phyloP scores from a whole-genome alignment of 164 flowering plant genomes.

The Sedum album region DNA sequence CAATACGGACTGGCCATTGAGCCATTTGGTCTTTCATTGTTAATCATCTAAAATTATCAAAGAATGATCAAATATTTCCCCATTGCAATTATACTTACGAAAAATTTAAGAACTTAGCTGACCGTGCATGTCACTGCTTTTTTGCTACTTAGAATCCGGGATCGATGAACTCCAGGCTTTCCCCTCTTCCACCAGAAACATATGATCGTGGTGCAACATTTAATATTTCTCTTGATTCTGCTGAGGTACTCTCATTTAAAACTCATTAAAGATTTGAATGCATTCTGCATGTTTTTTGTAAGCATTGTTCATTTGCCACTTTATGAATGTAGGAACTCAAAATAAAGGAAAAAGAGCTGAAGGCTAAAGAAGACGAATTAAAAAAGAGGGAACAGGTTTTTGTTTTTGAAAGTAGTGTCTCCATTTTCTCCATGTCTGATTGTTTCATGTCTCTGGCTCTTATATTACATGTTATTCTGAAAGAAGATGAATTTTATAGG shows the following conservation, averaged over 20 bases:
- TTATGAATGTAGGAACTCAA: conserved; percentile 31
- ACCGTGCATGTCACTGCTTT: background rate
- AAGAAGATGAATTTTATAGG: background rate
- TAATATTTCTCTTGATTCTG: conserved; percentile 33
- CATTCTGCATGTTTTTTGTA: background rate
- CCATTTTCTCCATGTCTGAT: background rate
- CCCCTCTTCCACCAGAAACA: background rate
- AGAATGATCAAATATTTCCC: background rate
- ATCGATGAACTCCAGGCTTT: conserved; percentile 4
- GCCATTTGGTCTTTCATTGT: background rate
- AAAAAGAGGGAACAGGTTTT: conserved; percentile 55
- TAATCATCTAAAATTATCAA: background rate
- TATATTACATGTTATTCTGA: background rate
- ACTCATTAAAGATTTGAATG: background rate
- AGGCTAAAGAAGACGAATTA: conserved; percentile 58
- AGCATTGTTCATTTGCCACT: background rate
- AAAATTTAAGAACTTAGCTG: background rate
- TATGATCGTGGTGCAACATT: background rate
- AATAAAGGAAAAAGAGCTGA: conserved; percentile 49
- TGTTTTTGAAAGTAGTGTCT: conserved; percentile 9
- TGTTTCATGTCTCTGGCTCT: background rate
- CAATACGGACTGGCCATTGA: background rate
- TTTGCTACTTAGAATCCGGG: background rate
- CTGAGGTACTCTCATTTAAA: background rate
- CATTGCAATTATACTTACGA: background rate